Evolutionary conservation across 2,329 filamentous ascomycete species (phyloP).

Genomic region (Chaetomium sp.): DNA sequence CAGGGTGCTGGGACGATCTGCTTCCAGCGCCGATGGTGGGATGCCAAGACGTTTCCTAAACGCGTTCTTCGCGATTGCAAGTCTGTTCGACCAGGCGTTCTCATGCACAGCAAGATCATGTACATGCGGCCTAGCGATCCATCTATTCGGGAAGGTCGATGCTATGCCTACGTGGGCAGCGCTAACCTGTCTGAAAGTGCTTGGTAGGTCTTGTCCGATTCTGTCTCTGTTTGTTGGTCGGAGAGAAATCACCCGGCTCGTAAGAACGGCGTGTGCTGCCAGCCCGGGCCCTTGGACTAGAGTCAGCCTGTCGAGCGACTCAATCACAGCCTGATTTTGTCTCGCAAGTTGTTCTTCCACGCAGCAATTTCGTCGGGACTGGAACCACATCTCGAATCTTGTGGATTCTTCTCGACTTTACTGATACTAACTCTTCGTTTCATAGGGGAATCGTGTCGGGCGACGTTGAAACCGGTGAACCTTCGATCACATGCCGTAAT

Average conservation of each 20-base stretch:
- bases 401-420: no score
- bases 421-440: background rate
- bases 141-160: background rate
- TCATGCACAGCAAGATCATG: conserved; percentile 84
- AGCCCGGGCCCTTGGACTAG: no score
- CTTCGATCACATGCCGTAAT: conserved; percentile 79
- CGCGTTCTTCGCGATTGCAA: conserved; percentile 67
- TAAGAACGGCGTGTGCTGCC: no score
- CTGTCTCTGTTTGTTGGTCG: background rate
- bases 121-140: conserved; percentile 35
- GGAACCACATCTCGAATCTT: no score
- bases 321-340: no score
- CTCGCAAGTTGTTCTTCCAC: no score
- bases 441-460: conserved; percentile 69
- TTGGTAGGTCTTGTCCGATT: conserved; percentile 51
- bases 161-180: conserved; percentile 83
- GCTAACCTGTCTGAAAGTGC: conserved; percentile 91
- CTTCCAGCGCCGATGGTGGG: conserved; percentile 67
- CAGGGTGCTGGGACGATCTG: conserved; percentile 77
- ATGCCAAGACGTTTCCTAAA: conserved; percentile 61
- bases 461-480: conserved; percentile 58
- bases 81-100: conserved; percentile 61
- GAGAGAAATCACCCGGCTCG: no score
- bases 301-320: no score
- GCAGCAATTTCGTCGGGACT: no score